Conservation (phyloP, 805 yeast species). For the Diddensiella caesifluorescens region DNA sequence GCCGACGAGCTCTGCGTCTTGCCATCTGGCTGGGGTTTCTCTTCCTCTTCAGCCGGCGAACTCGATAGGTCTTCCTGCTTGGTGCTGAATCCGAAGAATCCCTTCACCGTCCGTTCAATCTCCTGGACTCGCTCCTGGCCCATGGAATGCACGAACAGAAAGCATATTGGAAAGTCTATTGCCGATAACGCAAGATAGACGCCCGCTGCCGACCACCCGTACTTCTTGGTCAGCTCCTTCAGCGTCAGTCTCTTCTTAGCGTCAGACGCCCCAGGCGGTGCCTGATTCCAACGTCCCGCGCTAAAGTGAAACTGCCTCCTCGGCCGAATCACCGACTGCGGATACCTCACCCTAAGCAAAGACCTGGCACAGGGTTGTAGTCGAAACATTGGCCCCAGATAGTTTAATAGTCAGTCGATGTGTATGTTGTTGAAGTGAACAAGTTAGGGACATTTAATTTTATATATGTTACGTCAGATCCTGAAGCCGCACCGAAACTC, state of each 20-base stretch:
- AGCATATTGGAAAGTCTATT: constrained; percentile 81
- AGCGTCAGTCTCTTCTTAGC: constrained; percentile 20
- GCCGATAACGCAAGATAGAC: constrained; percentile 70
- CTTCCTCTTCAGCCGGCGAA: constrained; percentile 14
- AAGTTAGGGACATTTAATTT: no score
- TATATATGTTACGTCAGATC: no score
- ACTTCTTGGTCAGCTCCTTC: constrained; percentile 69
- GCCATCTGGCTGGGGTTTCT: constrained; percentile 11
- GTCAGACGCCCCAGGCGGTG: not conserved
- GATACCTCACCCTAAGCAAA: no score
- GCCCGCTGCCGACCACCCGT: constrained; percentile 88
- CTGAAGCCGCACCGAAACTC: constrained; percentile 3
- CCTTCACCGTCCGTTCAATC: constrained; percentile 56
- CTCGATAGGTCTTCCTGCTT: constrained; percentile 19
- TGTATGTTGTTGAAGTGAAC: no score
- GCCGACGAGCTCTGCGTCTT: constrained; percentile 20
- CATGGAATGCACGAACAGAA: constrained; percentile 71
- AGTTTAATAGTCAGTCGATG: no score
- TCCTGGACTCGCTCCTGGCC: constrained; percentile 79
- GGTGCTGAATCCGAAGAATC: constrained; percentile 57
- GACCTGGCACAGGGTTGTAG: no score
- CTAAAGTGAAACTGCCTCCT: constrained; percentile 6
- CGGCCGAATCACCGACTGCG: constrained; percentile 2
- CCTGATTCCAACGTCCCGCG: not conserved
- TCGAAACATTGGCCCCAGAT: no score